A percentile compares a stretch with the other conserved stretches of the same genome.
Conservation (phyloP, 2,329 filamentous ascomycete genomes). For the Neopestalotiopsis clavispora region DNA sequence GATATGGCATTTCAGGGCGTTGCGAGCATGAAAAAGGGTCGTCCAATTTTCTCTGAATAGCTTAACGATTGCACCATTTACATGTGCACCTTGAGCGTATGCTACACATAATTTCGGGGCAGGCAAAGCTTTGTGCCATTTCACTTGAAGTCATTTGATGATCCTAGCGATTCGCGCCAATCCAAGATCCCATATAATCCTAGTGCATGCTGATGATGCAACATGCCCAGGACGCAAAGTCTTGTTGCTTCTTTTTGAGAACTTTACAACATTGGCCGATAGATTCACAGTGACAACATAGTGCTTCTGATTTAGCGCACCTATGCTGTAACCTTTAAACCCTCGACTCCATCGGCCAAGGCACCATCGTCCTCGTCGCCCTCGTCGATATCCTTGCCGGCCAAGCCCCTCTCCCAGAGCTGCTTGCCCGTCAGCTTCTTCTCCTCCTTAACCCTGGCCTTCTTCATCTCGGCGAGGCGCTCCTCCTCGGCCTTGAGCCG, state of each 20-base stretch:
- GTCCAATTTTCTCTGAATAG: neutral
- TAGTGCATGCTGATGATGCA: neutral
- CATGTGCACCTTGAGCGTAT: neutral
- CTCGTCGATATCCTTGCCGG: conserved; percentile 67
- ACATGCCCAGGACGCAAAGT: neutral
- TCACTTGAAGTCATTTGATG: neutral
- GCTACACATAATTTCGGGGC: neutral
- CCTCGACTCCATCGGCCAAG: conserved; percentile 66
- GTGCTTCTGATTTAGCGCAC: neutral
- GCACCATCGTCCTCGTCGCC: conserved; percentile 65
- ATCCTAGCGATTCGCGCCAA: neutral
- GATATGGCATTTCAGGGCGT: conserved; percentile 13
- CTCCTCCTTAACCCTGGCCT: conserved; percentile 76
- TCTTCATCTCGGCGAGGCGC: conserved; percentile 80
- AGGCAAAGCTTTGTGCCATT: conserved; percentile 1
- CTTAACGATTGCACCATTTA: neutral
- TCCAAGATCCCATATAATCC: neutral
- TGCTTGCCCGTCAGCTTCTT: conserved; percentile 75
- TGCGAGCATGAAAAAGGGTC: conserved; percentile 8
- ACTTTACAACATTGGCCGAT: no score
- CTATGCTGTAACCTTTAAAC: conserved; percentile 71
- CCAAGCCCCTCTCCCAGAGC: conserved; percentile 78
- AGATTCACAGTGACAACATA: neutral
- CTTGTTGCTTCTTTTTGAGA: neutral
- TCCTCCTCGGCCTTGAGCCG: conserved; percentile 74